Evolutionary conservation across 2,329 filamentous ascomycete species (phyloP).

Genomic region (Elsinoe australis): DNA sequence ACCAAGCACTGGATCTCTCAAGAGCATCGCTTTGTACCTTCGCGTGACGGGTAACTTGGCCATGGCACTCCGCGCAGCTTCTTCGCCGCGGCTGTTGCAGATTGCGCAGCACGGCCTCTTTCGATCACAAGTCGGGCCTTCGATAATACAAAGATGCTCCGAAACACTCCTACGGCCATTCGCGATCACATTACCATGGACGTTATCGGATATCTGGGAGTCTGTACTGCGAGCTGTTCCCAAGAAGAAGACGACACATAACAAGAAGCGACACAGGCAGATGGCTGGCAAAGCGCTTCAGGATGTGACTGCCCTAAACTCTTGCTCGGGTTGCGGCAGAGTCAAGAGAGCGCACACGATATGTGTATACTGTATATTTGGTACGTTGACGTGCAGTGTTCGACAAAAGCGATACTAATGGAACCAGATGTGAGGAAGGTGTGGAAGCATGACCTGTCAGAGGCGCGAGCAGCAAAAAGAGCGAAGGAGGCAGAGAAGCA

Average conservation of each 20-base stretch:
- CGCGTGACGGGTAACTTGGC: too few species aligned
- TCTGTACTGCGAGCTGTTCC: constrained; percentile 85
- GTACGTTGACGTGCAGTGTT: constrained; percentile 46
- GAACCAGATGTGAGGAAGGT: constrained; percentile 3
- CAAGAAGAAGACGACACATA: constrained; percentile 97
- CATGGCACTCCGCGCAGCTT: not conserved
- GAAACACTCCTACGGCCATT: constrained; percentile 49
- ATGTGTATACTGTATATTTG: constrained; percentile 77
- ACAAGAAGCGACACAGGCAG: constrained; percentile 86
- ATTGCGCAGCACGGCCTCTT: constrained; percentile 3
- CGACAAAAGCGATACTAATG: not conserved
- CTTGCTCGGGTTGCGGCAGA: constrained; percentile 81
- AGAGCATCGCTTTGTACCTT: too few species aligned
- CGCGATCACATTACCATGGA: constrained; percentile 56
- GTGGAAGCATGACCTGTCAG: constrained; percentile 12
- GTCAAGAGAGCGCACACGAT: constrained; percentile 81
- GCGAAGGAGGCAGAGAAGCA: constrained; percentile 4
- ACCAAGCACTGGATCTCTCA: too few species aligned
- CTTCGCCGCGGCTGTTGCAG: not conserved
- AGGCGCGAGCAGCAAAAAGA: not conserved
- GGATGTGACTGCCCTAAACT: constrained; percentile 79
- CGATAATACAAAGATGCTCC: constrained; percentile 14
- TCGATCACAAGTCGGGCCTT: constrained; percentile 2
- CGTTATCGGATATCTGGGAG: constrained; percentile 85
- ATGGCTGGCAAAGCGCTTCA: constrained; percentile 93